phyloP scores from a whole-genome alignment of 179 eudicot species.

The Spergularia azorica region DNA sequence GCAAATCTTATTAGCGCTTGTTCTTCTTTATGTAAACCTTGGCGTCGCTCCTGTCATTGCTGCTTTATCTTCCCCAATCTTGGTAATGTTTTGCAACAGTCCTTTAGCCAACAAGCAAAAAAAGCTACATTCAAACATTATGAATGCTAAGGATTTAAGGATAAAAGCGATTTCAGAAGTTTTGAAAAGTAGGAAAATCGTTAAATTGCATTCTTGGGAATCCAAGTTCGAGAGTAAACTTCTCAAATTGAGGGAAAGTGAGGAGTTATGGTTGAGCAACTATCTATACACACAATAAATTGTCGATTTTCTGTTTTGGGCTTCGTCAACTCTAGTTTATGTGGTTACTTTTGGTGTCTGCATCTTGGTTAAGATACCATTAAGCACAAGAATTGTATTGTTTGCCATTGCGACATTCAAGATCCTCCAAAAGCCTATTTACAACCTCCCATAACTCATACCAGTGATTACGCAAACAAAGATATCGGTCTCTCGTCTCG shows the following conservation, averaged over 20 bases:
- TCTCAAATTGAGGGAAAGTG: constrained; percentile 57
- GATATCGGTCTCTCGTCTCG: constrained; percentile 76
- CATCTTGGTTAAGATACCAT: constrained; percentile 61
- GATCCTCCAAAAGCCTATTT: constrained; percentile 89
- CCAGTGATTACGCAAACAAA: constrained; percentile 82
- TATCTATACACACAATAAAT: constrained; percentile 82
- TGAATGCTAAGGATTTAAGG: constrained; percentile 84
- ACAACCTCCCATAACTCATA: constrained; percentile 81
- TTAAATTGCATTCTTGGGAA: constrained; percentile 94
- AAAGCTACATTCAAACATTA: constrained; percentile 63
- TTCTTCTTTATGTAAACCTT: constrained; percentile 63
- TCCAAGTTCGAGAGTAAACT: constrained; percentile 54
- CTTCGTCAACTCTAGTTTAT: constrained; percentile 86
- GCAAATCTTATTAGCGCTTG: constrained; percentile 68
- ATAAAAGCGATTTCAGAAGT: constrained; percentile 84
- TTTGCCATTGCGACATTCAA: constrained; percentile 92
- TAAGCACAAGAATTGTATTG: constrained; percentile 73
- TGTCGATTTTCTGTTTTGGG: constrained; percentile 84
- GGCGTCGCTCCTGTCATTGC: constrained; percentile 75
- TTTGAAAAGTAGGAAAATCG: constrained; percentile 78
- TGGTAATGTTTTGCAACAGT: constrained; percentile 77
- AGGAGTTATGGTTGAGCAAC: constrained; percentile 67
- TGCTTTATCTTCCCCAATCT: constrained; percentile 61
- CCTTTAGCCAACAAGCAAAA: constrained; percentile 79
- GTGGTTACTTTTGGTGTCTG: constrained; percentile 85